Base-by-base conservation (phyloP, 2,329 filamentous ascomycete genomes). In the Botryotinia narcissicola region DNA sequence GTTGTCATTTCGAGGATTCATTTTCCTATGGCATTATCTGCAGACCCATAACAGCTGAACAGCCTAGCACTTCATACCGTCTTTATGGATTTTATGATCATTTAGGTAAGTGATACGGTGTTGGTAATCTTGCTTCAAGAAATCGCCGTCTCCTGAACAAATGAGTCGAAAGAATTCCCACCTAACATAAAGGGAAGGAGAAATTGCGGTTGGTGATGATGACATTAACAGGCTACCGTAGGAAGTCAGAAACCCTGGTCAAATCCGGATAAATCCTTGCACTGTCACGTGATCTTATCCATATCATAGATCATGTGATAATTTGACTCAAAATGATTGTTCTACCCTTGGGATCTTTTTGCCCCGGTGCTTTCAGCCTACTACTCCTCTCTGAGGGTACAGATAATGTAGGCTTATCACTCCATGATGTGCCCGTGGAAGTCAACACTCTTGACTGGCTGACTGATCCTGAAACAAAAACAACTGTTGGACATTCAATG, bases 31-130 rank as follows among this genome's bases (percentile, higher is more conserved):
- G 22, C 37, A 22, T 32, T 18, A 10, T 69, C 48, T 68, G 48
- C 6, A 68, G 32, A 18, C 16, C 48, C 35, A 29, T 54, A 25
- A 68, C 29, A 54, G 46, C 64, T 68, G 64, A 68, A 42, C 25
- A 68, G 66, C 66, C 48, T 57, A 57, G 48, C 66, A 57, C 48
- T 18, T 32, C 66, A 67, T 32, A 68, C 9, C 3, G 29, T 54
- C 46, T 40, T 32, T 4, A 57, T 35, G 35, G 12, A 40, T 16
- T 18, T n/a, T 37, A 40, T 61, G 22, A 10, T 61, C 35, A 40
- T 62, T 14, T 22, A 62, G 51, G 51, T 57, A 29, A 57, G 51
- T 29, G 51, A 29, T 29, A 57, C 18, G 7, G 29, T 57, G 51
- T 57, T 57, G n/a, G n/a, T 57, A n/a, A 18, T 57, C 18, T 29